A percentile compares a stretch with the other conserved stretches of the same genome.
phyloP scores from a whole-genome alignment of 2,329 filamentous ascomycete genomes.

The Stagonosporopsis rhizophila region DNA sequence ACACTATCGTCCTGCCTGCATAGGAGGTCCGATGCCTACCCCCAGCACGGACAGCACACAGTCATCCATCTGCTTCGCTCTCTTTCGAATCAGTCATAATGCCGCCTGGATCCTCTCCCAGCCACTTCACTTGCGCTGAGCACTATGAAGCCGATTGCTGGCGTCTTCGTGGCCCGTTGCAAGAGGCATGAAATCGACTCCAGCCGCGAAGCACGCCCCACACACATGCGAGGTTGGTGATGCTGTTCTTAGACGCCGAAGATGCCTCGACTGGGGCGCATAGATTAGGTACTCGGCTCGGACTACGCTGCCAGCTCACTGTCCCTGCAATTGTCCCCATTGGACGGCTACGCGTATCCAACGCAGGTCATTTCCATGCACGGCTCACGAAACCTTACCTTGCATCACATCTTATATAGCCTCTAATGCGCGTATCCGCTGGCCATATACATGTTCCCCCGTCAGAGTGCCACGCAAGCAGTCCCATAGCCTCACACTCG shows the following conservation, averaged over 20 bases:
- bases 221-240: conserved; percentile 31
- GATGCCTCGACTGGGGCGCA: conserved; percentile 41
- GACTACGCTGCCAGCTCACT: conserved; percentile 42
- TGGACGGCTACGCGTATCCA: conserved; percentile 36
- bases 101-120: conserved; percentile 16
- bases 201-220: conserved; percentile 28
- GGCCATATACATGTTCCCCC: conserved; percentile 38
- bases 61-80: conserved; percentile 28
- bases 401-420: conserved; percentile 45
- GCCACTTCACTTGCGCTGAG: conserved; percentile 16
- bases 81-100: conserved; percentile 20
- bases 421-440: conserved; percentile 43
- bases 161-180: conserved; percentile 24
- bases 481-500: conserved; percentile 36
- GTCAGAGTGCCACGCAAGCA: conserved; percentile 50
- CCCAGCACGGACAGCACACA: conserved; percentile 29
- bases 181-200: conserved; percentile 26
- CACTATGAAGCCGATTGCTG: conserved; percentile 21
- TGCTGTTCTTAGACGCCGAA: conserved; percentile 29
- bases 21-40: conserved; percentile 32
- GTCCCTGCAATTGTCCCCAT: conserved; percentile 39
- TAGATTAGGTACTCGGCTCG: conserved; percentile 45
- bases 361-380: conserved; percentile 42
- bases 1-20: conserved; percentile 37
- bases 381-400: conserved; percentile 34